phyloP scores from a whole-genome alignment of 352 stramenopile genomes.

The Halophytophthora batemanensis region DNA sequence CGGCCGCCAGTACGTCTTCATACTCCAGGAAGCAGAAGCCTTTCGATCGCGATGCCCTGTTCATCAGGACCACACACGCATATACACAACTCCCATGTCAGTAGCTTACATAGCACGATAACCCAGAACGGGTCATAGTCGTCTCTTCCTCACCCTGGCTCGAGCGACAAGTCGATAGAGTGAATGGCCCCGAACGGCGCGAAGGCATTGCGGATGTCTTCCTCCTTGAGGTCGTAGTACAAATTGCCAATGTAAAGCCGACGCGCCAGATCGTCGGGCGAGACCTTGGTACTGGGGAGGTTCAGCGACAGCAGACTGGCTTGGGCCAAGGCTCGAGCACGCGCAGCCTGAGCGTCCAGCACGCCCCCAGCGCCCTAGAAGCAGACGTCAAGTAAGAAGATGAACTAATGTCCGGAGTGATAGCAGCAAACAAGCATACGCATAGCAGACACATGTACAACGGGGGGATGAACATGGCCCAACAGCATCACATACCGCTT shows the following conservation, averaged over 20 bases:
- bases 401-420: constrained; percentile 31
- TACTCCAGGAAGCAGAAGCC: constrained; percentile 84
- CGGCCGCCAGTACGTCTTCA: constrained; percentile 73
- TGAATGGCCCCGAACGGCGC: constrained; percentile 64
- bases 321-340: constrained; percentile 59
- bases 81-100: neutral
- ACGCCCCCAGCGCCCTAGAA: constrained; percentile 32
- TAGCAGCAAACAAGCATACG: constrained; percentile 25
- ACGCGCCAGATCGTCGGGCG: constrained; percentile 58
- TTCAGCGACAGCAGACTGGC: constrained; percentile 67
- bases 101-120: too few species aligned
- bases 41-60: constrained; percentile 62
- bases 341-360: constrained; percentile 52
- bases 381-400: constrained; percentile 39
- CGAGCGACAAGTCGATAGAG: constrained; percentile 74
- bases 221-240: constrained; percentile 82
- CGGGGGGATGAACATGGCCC: constrained; percentile 19
- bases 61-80: constrained; percentile 1
- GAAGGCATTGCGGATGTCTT: constrained; percentile 67
- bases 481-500: constrained; percentile 18
- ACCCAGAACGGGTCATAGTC: too few species aligned
- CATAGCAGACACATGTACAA: constrained; percentile 4
- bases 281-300: constrained; percentile 43
- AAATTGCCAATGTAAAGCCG: constrained; percentile 79
- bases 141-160: constrained; percentile 47